Evolutionary conservation across 768 basidiomycete genomes (phyloP).

Genomic region (Ephemerocybe angulata): DNA sequence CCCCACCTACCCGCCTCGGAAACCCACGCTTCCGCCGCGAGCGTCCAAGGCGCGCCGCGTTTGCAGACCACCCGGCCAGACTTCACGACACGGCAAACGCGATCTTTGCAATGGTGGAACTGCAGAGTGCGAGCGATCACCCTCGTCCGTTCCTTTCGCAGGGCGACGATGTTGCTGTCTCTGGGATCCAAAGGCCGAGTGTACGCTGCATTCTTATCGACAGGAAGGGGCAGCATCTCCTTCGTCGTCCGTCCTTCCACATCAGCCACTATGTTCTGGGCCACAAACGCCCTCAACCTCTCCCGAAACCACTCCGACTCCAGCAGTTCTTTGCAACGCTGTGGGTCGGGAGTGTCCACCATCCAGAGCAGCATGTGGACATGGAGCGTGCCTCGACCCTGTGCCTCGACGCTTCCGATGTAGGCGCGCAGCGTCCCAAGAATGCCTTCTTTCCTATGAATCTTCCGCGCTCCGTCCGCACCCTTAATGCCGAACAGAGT

Average conservation of each 20-base stretch:
- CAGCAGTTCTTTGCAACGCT: slow-evolving; percentile 19
- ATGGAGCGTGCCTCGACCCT: slow-evolving; percentile 40
- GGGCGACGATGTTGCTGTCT: background rate
- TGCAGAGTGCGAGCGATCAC: slow-evolving; percentile 26
- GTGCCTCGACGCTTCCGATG: slow-evolving; percentile 37
- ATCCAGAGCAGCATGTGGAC: slow-evolving; percentile 39
- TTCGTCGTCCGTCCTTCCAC: slow-evolving; percentile 14
- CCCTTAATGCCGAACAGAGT: slow-evolving; percentile 30
- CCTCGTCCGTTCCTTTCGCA: slow-evolving; percentile 13
- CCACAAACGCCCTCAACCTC: slow-evolving; percentile 26
- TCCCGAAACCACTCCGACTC: slow-evolving; percentile 23
- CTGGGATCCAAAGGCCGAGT: slow-evolving; percentile 33
- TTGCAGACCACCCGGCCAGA: slow-evolving; percentile 29
- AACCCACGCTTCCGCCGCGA: slow-evolving; percentile 21
- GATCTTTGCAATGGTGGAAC: slow-evolving; percentile 27
- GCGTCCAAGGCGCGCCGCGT: slow-evolving; percentile 26
- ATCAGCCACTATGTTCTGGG: slow-evolving; percentile 28
- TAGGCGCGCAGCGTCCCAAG: slow-evolving; percentile 30
- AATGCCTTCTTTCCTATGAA: slow-evolving; percentile 25
- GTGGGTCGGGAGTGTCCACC: slow-evolving; percentile 21
- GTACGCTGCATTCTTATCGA: slow-evolving; percentile 26
- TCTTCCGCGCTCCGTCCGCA: background rate
- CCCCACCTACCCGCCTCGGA: slow-evolving; percentile 26
- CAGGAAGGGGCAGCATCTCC: slow-evolving; percentile 14
- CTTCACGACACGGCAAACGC: slow-evolving; percentile 18